phyloP scores from a whole-genome alignment of 2,329 filamentous ascomycete genomes.

The Madurella fahalii region DNA sequence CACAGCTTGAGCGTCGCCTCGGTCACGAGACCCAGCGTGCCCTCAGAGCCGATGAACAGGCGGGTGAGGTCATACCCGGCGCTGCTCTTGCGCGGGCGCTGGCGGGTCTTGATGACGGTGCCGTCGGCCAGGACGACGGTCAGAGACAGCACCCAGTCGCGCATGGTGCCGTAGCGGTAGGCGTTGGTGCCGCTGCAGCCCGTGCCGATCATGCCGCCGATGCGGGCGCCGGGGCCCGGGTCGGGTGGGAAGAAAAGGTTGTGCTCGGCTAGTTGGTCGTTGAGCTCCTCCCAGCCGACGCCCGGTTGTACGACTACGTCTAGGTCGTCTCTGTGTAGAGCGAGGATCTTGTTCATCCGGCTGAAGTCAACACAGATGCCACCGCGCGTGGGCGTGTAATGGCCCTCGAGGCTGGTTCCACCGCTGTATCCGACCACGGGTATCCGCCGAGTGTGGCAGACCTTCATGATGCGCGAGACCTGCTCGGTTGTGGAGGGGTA shows the following conservation, averaged over 20 bases:
- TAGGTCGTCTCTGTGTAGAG: slow-evolving; percentile 71
- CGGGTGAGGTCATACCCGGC: slow-evolving; percentile 90
- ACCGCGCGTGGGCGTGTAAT: slow-evolving; percentile 76
- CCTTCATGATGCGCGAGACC: slow-evolving; percentile 80
- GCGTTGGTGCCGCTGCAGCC: slow-evolving; percentile 77
- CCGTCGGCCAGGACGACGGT: slow-evolving; percentile 89
- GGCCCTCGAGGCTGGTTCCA: slow-evolving; percentile 84
- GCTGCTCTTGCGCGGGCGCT: slow-evolving; percentile 82
- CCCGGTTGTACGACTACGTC: slow-evolving; percentile 76
- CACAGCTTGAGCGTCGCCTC: slow-evolving; percentile 87
- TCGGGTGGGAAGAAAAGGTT: slow-evolving; percentile 90
- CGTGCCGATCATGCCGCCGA: slow-evolving; percentile 82
- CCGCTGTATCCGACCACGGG: slow-evolving; percentile 85
- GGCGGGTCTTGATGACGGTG: slow-evolving; percentile 82
- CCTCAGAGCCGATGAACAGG: slow-evolving; percentile 86
- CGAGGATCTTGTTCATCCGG: slow-evolving; percentile 76
- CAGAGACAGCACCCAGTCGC: slow-evolving; percentile 83
- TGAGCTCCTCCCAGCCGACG: slow-evolving; percentile 81
- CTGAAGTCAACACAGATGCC: slow-evolving; percentile 84
- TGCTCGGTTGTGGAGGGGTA: slow-evolving; percentile 76
- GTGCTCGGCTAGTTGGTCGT: slow-evolving; percentile 67
- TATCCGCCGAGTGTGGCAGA: slow-evolving; percentile 76
- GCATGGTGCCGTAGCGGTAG: slow-evolving; percentile 91
- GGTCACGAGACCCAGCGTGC: slow-evolving; percentile 84
- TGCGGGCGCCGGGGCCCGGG: slow-evolving; percentile 86